A percentile compares a stretch with the other conserved stretches of the same genome.
These are phyloP conservation scores for Penicillium atrosanguineum DNA, from an alignment of 495 filamentous ascomycete species.

Conservation along the genomic window DNA sequence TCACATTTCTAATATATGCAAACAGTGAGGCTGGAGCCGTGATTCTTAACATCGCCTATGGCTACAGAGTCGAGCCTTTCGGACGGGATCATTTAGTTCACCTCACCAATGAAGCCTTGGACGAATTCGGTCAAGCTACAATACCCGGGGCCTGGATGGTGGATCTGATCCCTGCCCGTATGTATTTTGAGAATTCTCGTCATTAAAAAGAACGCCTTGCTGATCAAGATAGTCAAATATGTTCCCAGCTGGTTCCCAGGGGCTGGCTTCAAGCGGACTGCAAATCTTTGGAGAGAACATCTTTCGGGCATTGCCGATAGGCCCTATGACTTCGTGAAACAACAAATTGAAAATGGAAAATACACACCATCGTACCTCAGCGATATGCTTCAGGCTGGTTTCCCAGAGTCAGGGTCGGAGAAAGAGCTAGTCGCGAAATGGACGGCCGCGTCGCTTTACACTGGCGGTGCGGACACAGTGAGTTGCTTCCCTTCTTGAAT, in stretches of 20 bases:
- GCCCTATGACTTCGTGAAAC: constrained; percentile 45
- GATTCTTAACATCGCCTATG: constrained; percentile 49
- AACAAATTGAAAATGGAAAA: constrained; percentile 35
- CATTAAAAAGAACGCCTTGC: not conserved
- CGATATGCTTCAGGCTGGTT: constrained; percentile 25
- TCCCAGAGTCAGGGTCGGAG: constrained; percentile 20
- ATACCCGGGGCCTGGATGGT: constrained; percentile 43
- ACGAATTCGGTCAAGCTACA: constrained; percentile 34
- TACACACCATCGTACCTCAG: constrained; percentile 38
- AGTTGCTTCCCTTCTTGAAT: constrained; percentile 14
- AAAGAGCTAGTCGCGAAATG: constrained; percentile 38
- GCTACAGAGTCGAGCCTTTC: constrained; percentile 44
- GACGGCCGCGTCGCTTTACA: constrained; percentile 47
- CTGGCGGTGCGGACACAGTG: constrained; percentile 57
- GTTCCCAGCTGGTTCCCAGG: constrained; percentile 51
- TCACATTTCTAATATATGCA: not conserved
- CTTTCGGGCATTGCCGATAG: constrained; percentile 23
- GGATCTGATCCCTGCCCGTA: constrained; percentile 36
- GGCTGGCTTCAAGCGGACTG: constrained; percentile 40
- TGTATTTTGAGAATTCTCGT: not conserved
- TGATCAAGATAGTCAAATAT: constrained; percentile 27
- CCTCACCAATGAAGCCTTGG: constrained; percentile 34
- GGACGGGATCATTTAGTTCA: constrained; percentile 43
- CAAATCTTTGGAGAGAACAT: constrained; percentile 24
- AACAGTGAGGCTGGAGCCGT: constrained; percentile 37